Evolutionary conservation across 345 rosid species (phyloP), one percentile per base, ranked within the genome.

Genomic region (Turnera subulata): DNA sequence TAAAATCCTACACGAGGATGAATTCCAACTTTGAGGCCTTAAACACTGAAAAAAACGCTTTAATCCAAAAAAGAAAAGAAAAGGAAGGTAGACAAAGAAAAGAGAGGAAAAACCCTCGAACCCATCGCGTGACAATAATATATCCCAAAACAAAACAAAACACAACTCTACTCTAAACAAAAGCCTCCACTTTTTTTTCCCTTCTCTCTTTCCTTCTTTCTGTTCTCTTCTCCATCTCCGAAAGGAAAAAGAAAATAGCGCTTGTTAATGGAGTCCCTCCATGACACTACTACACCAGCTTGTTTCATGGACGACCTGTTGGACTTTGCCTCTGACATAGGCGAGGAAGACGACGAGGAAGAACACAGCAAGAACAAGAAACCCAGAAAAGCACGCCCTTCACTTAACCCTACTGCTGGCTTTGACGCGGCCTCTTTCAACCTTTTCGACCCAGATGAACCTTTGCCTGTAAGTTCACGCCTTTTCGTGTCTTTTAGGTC

Each of bases 301-400:
- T 10, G 67, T 59, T 69, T 67, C 53, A 65, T 72, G 50, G 83
- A 76, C 35, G 81, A 69, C 57, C 59, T 78, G n/a, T 55, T 81
- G 8, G 77, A 81, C 72, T 76, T 81, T 45, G 59, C 62, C 18
- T 71, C 68, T 13, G 76, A 70, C 67, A 50, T 73, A 53, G 82
- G 63, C 22, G 78, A 53, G 38, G 69, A 75, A 9, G 76, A 74
- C 44, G 72, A 73, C 2, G 79, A 72, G 18, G 49, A 46, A 16
- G 13, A 25, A 56, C 47, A 4, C 55, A 39, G n/a, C 75, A 56
- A 22, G 39, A 68, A n/a, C 75, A 56, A n/a, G 32, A 65, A 59
- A 50, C 58, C 61, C 18, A 54, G 48, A 55, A 67, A 58, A 23
- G 29, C 63, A 19, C 20, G 42, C 6, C 50, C 76, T 42, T 54